Conservation (phyloP, 441 rosid genomes). For the Eutrema salsugineum region DNA sequence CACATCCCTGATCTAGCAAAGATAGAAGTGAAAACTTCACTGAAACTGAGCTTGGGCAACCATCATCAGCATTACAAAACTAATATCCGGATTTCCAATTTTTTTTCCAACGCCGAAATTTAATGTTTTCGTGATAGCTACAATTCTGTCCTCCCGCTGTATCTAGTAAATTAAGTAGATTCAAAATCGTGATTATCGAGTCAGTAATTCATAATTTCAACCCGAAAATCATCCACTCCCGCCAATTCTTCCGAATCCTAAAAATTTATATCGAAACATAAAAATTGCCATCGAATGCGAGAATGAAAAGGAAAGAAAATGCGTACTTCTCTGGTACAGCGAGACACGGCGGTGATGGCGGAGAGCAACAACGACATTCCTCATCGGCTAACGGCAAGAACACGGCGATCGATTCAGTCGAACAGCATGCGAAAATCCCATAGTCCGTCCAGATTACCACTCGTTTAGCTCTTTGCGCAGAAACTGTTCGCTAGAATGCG, state of each 20-base stretch:
- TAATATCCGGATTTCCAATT: neutral
- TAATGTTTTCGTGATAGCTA: neutral
- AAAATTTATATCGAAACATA: neutral
- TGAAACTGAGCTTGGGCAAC: conserved; percentile 1
- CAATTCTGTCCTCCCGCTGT: neutral
- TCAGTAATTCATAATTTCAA: neutral
- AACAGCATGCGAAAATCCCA: conserved; percentile 16
- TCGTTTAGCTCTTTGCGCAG: conserved; percentile 6
- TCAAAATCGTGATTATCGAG: neutral
- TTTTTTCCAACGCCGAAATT: neutral
- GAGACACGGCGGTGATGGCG: conserved; percentile 50
- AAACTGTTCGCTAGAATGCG: conserved; percentile 47
- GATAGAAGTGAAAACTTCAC: neutral
- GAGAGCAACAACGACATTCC: conserved; percentile 54
- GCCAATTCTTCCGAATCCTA: neutral
- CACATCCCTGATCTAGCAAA: neutral
- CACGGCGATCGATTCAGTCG: conserved; percentile 14
- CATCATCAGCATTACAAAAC: conserved; percentile 3
- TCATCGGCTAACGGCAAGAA: conserved; percentile 45
- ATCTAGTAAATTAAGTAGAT: neutral
- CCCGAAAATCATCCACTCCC: neutral
- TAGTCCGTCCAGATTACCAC: conserved; percentile 13
- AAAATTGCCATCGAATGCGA: neutral
- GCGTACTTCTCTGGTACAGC: conserved; percentile 36
- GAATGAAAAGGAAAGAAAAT: neutral